Evolutionary conservation across 371 early-diverging fungal genomes (phyloP).

Genomic region (Blastocladiella emersonii): DNA sequence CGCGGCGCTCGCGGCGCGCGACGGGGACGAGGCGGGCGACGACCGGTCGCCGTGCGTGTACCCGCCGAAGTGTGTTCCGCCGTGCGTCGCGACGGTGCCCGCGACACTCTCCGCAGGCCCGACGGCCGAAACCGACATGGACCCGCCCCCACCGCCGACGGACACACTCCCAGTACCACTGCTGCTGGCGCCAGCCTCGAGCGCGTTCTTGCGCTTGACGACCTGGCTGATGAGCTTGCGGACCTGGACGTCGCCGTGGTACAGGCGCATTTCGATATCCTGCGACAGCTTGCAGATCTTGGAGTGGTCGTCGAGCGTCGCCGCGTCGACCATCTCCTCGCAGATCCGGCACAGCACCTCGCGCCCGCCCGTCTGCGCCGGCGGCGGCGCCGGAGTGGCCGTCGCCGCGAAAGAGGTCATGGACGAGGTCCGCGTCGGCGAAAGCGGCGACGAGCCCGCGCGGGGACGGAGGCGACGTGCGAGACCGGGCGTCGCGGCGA

Average conservation of each 20-base stretch:
- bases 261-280: slow-evolving; percentile 39
- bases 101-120: too few species aligned
- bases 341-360: slow-evolving; percentile 49
- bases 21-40: too few species aligned
- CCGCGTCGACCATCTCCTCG: slow-evolving; percentile 37
- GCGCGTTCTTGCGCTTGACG: slow-evolving; percentile 11
- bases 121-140: too few species aligned
- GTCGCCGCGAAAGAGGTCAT: not conserved
- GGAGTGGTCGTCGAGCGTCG: slow-evolving; percentile 39
- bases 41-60: too few species aligned
- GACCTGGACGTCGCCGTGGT: slow-evolving; percentile 34
- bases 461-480: not conserved
- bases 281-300: slow-evolving; percentile 44
- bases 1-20: too few species aligned
- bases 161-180: too few species aligned
- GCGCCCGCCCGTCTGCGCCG: too few species aligned
- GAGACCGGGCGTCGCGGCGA: too few species aligned
- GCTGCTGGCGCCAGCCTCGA: too few species aligned
- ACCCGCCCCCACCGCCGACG: slow-evolving; percentile 2
- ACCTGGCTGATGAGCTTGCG: slow-evolving; percentile 23
- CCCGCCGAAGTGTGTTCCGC: too few species aligned
- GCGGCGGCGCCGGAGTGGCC: too few species aligned
- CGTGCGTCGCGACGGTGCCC: too few species aligned
- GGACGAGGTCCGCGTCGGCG: not conserved
- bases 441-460: not conserved